Conservation (phyloP, 441 rosid genomes). For the Croton laevigatus region DNA sequence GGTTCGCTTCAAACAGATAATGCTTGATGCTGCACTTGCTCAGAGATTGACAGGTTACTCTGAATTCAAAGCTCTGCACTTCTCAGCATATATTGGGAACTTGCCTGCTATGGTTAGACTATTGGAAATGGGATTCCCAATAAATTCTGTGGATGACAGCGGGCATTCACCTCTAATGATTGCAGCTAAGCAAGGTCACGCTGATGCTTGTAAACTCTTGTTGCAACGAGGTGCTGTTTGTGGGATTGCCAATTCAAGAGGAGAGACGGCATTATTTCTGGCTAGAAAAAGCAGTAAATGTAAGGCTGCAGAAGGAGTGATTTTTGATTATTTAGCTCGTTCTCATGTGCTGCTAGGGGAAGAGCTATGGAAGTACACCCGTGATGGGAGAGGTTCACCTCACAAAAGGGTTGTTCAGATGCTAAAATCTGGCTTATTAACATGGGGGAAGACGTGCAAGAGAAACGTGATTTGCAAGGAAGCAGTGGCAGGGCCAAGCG, state of each 20-base stretch:
- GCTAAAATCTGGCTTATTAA: conserved; percentile 6
- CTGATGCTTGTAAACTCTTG: conserved; percentile 31
- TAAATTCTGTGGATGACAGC: conserved; percentile 28
- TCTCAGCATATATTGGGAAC: conserved; percentile 29
- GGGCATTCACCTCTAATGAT: conserved; percentile 33
- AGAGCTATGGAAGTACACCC: conserved; percentile 33
- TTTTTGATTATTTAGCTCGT: conserved; percentile 30
- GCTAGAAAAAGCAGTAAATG: conserved; percentile 27
- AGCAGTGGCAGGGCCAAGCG: conserved; percentile 29
- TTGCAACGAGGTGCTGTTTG: conserved; percentile 29
- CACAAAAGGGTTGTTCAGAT: conserved; percentile 21
- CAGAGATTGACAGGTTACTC: conserved; percentile 18
- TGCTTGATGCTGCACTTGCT: conserved; percentile 29
- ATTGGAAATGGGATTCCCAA: conserved; percentile 24
- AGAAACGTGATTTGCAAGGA: conserved; percentile 31
- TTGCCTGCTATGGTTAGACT: conserved; percentile 27
- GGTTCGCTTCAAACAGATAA: conserved; percentile 28
- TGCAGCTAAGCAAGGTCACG: conserved; percentile 31
- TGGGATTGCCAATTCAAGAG: conserved; percentile 18
- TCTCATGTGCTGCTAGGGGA: conserved; percentile 33
- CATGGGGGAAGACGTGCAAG: conserved; percentile 23
- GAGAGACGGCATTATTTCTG: conserved; percentile 29
- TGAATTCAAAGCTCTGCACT: conserved; percentile 32
- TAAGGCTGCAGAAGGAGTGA: conserved; percentile 32
- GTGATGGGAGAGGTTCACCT: conserved; percentile 30